Percentiles rank a stretch among this genome's conserved stretches.
Conservation (phyloP, 768 basidiomycete genomes). For the Tylopilus subfusipes region DNA sequence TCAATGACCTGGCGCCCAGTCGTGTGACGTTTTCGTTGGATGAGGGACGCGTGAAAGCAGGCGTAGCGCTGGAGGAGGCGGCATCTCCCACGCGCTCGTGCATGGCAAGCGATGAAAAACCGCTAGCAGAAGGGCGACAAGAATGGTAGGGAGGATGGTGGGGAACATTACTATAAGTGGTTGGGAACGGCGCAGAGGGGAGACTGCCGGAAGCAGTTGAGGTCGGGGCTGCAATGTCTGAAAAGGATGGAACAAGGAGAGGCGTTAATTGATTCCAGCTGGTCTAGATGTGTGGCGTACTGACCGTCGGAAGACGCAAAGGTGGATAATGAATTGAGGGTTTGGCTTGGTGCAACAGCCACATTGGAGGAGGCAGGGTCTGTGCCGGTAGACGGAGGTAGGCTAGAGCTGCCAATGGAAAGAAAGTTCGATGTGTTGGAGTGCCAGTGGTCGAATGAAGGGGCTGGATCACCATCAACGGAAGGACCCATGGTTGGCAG, state of each 20-base stretch:
- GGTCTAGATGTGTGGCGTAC: constrained; percentile 14
- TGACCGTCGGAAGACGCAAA: constrained; percentile 21
- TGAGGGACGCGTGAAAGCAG: constrained; percentile 20
- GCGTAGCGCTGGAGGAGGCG: constrained; percentile 3
- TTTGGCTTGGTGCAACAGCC: constrained; percentile 9
- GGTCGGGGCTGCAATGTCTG: constrained; percentile 9
- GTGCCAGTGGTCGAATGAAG: constrained; percentile 18
- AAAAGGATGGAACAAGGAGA: constrained; percentile 4
- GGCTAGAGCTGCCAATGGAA: constrained; percentile 6
- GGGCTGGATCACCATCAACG: constrained; percentile 14
- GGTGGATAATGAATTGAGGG: constrained; percentile 16
- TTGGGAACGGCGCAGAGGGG: constrained; percentile 19
- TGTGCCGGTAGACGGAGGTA: neutral
- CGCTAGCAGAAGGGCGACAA: constrained; percentile 19
- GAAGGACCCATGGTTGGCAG: constrained; percentile 25
- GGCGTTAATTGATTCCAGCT: constrained; percentile 5
- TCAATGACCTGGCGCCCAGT: constrained; percentile 7
- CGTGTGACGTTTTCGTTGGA: constrained; percentile 12
- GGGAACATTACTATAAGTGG: constrained; percentile 22
- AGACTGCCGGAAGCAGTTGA: constrained; percentile 11
- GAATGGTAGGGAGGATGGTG: constrained; percentile 23
- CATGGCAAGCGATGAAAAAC: constrained; percentile 11
- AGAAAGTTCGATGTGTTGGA: constrained; percentile 20
- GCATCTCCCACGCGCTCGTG: constrained; percentile 17
- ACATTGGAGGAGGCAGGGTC: constrained; percentile 8